Evolutionary conservation across 2,329 filamentous ascomycete genomes (phyloP).

Genomic region (Blumeriella jaapii): DNA sequence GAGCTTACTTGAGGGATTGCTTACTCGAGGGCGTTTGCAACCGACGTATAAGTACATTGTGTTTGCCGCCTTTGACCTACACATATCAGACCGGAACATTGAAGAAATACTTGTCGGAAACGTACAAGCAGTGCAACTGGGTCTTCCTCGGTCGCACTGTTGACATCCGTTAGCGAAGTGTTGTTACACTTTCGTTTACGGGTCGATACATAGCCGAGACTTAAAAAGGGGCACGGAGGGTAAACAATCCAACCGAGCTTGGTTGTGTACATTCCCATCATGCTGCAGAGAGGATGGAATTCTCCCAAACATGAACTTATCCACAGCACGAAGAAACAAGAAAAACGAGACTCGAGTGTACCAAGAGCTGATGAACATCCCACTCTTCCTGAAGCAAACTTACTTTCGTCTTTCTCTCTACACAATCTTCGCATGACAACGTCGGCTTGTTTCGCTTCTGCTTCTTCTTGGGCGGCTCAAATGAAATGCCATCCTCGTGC

Average conservation of each 20-base stretch:
- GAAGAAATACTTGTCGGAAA: slow-evolving; percentile 9
- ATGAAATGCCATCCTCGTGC: slow-evolving; percentile 7
- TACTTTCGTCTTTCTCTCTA: slow-evolving; percentile 73
- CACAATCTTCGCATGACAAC: slow-evolving; percentile 66
- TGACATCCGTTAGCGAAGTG: slow-evolving; percentile 34
- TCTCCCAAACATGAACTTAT: too few relatives aligned
- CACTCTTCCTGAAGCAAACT: slow-evolving; percentile 7
- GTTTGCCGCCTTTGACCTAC: slow-evolving; percentile 65
- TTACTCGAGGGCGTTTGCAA: slow-evolving; percentile 67
- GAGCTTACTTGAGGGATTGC: too few relatives aligned
- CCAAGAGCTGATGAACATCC: not conserved
- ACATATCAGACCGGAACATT: slow-evolving; percentile 19
- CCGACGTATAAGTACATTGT: slow-evolving; percentile 61
- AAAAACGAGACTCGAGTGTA: not conserved
- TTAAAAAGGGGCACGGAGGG: too few relatives aligned
- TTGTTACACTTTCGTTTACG: not conserved
- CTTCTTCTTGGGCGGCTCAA: slow-evolving; percentile 40
- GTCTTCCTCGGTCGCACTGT: slow-evolving; percentile 64
- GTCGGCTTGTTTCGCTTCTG: slow-evolving; percentile 81
- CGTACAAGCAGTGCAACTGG: slow-evolving; percentile 55
- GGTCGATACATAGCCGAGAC: too few relatives aligned
- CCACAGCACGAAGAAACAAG: slow-evolving; percentile 1
- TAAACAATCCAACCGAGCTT: too few relatives aligned
- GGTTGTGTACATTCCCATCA: too few relatives aligned
- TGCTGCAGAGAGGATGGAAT: too few relatives aligned